A percentile compares a stretch with the other conserved stretches of the same genome.
Conservation (phyloP, 1,139 yeast genomes). For the Taphrina confusa region DNA sequence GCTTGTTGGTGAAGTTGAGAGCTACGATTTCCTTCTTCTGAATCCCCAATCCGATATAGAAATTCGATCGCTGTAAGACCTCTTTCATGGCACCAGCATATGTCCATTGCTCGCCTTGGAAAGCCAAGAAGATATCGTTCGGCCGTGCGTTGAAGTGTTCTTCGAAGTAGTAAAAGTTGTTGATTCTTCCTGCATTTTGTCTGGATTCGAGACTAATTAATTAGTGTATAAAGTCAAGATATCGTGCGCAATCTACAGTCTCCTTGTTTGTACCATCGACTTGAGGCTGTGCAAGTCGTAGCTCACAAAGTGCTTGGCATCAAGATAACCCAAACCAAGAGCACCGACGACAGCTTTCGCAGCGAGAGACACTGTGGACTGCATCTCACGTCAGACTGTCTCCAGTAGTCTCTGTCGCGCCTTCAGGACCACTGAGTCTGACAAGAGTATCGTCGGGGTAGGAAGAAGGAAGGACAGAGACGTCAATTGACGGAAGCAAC, state of each 20-base stretch:
- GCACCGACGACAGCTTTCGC: constrained; percentile 11
- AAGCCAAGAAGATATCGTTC: constrained; percentile 9
- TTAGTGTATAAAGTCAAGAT: not conserved
- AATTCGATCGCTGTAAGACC: constrained; percentile 11
- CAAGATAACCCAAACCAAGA: constrained; percentile 23
- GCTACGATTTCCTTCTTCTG: constrained; percentile 15
- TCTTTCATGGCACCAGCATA: constrained; percentile 3
- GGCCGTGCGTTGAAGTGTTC: constrained; percentile 12
- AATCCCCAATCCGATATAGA: constrained; percentile 10
- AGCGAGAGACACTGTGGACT: not conserved
- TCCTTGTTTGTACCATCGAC: constrained; percentile 4
- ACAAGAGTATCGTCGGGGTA: too few relatives aligned
- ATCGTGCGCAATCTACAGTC: not conserved
- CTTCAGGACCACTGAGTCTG: too few relatives aligned
- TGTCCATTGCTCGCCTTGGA: constrained; percentile 20
- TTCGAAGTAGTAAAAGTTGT: constrained; percentile 12
- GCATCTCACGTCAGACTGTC: too few relatives aligned
- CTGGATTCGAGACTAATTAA: not conserved
- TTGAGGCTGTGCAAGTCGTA: constrained; percentile 17
- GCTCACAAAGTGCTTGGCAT: constrained; percentile 20
- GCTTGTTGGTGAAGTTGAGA: constrained; percentile 23
- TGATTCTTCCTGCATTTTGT: constrained; percentile 3
- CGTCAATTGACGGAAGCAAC: too few relatives aligned
- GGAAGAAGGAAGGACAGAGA: too few relatives aligned
- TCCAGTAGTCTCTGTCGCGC: too few relatives aligned